phyloP scores from a whole-genome alignment of 371 early-diverging fungal genomes.

The Gilbertella persicaria region DNA sequence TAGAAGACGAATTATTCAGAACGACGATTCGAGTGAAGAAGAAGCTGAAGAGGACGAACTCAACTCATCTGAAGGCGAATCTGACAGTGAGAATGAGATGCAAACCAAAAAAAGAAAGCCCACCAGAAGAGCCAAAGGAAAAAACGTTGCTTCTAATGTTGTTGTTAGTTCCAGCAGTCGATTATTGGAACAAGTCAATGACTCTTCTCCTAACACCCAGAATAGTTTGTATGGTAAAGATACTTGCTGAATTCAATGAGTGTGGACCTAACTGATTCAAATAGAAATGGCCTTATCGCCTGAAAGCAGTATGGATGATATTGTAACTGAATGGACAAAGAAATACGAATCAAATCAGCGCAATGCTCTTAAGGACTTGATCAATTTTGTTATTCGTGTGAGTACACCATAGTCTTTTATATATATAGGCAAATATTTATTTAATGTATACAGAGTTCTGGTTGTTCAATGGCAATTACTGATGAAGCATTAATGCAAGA shows the following conservation, averaged over 20 bases:
- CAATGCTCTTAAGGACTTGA: slow-evolving; percentile 46
- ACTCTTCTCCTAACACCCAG: slow-evolving; percentile 6
- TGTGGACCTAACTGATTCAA: not conserved
- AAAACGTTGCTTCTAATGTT: slow-evolving; percentile 5
- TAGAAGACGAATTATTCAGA: slow-evolving; percentile 6
- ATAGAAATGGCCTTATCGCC: slow-evolving; percentile 6
- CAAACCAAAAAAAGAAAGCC: slow-evolving; percentile 5
- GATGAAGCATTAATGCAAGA: slow-evolving; percentile 37
- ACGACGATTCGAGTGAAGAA: slow-evolving; percentile 18
- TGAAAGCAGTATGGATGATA: slow-evolving; percentile 22
- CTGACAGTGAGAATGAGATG: slow-evolving; percentile 15
- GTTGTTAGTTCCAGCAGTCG: slow-evolving; percentile 31
- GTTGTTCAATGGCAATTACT: slow-evolving; percentile 43
- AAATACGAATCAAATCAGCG: slow-evolving; percentile 26
- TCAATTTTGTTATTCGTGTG: slow-evolving; percentile 69
- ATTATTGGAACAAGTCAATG: slow-evolving; percentile 32
- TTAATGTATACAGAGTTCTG: slow-evolving; percentile 33
- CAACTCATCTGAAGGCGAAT: slow-evolving; percentile 21
- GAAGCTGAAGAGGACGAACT: slow-evolving; percentile 33
- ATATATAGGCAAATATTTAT: not conserved
- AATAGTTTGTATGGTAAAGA: slow-evolving; percentile 36
- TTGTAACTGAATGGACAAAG: slow-evolving; percentile 29
- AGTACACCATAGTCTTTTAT: slow-evolving; percentile 3
- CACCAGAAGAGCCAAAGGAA: slow-evolving; percentile 7
- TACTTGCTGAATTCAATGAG: no score